Base-by-base conservation (phyloP, 2,329 filamentous ascomycete species). In the Leptodontidium sp. region DNA sequence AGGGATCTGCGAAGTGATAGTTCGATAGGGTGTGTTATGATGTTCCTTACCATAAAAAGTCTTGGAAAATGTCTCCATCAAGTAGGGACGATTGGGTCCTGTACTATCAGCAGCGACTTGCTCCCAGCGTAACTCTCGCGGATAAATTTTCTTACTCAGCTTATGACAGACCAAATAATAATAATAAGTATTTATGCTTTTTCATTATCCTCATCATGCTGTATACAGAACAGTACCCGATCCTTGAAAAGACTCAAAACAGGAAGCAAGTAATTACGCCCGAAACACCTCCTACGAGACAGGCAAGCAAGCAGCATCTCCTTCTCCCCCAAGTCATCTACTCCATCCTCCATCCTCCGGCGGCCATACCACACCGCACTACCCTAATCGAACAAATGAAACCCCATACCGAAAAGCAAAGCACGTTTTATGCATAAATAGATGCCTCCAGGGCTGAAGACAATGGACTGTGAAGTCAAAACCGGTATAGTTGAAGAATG, bases 401-500 rank as follows among this genome's bases (percentile, higher is more conserved):
- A 50, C 35, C 29, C 50, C 29, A 21, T 62, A 43, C 38, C 29
- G 35, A 26, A 59, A 63, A 68, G 32, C 40, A 32, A 64, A 63
- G 59, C 62, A 55, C 57, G 57, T 24, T 61, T 61, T 69, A 58
- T 65, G 61, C 47, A 61, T 65, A 64, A 70, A 71, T 68, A 71
- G 62, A 73, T 49, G 71, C 70, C 70, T 61, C 71, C 71, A 69
- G 71, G 70, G 68, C 70, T 29, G 66, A 70, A 73, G 53, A 52
- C 45, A 69, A 70, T 17, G 12, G 64, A 69, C 61, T 43, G 61
- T 50, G 67, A 65, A 68, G 68, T 68, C 67, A 32, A 40, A 65
- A 66, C 63, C 59, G 55, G 26, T 66, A 35, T 68, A 67, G 4
- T 53, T 43, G n/a, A n/a, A 50, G 29, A 58, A 55, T 47, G 62